Base-by-base conservation (phyloP, 306 rosid genomes). In the Vigna radiata region DNA sequence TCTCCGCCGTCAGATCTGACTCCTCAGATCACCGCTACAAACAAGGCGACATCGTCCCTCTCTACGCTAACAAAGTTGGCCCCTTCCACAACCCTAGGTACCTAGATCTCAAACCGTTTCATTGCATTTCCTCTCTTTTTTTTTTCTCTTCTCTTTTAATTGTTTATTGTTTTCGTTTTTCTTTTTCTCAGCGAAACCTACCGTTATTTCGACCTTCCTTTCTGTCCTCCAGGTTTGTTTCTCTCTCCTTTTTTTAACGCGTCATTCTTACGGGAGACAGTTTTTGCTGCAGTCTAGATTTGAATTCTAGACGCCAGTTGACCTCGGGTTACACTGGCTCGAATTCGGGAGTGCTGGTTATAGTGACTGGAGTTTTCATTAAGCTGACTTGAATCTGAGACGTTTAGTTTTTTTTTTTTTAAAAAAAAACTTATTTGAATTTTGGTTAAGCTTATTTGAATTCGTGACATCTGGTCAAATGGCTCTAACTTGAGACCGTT, bases 161-260 rank as follows among this genome's bases (percentile, higher is more conserved):
- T 10, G 2, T 6, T 37, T 37, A 0, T 64, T 16, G 0, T 37
- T 64, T 18, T 47, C 7, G 0, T 14, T 53, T 62, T 3, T 37
- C 17, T 52, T 41, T 6, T 37, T 3, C n/a, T 14, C 85, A 84
- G 88, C 17, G 88, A 84, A 58, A 84, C 88, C 11, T 84, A 84
- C 70, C 93, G 94, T 17, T 94, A 89, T 60, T 91, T 85, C 78
- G 97, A 91, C 77, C 93, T 91, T 19, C 91, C 97, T 31, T 91
- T 91, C 85, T 94, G 97, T 80, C 16, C 70, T 0, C 90, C 82
- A 87, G 97, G 97, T 94, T 36, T 15, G 43, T 60, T 58, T 13
- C 64, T 25, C 16, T 59, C 18, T 15, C 1, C 1, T 15, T 48
- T 11, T 43, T 41, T 9, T 2, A 8, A 41, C 2, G 8, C 13